These are phyloP conservation scores for Fusarium dlaminii DNA, from an alignment of 2,329 filamentous ascomycete species.

Conservation along the genomic window DNA sequence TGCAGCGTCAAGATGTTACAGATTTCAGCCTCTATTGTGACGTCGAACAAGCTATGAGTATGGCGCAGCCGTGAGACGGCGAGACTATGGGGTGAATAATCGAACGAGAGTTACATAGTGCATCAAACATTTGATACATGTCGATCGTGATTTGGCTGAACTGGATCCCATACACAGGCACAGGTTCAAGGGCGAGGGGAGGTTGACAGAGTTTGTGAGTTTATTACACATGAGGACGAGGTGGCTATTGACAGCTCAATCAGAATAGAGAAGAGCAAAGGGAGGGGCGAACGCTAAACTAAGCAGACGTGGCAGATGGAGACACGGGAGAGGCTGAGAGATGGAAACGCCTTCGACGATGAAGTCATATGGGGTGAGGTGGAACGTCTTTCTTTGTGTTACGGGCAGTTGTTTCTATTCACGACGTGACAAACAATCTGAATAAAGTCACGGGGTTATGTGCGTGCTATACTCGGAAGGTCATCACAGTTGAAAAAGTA, in stretches of 20 bases:
- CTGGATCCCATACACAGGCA: neutral
- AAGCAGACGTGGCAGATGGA: constrained; percentile 24
- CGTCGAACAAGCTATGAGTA: neutral
- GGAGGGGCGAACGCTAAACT: constrained; percentile 3
- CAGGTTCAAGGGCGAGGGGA: neutral
- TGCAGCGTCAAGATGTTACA: neutral
- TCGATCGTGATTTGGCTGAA: constrained; percentile 4
- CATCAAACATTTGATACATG: neutral
- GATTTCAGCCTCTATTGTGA: constrained; percentile 1
- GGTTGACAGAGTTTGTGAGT: constrained; percentile 5
- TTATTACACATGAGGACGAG: constrained; percentile 16
- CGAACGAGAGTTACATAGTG: neutral
- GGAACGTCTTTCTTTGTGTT: constrained; percentile 14
- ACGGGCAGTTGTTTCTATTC: neutral
- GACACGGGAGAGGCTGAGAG: constrained; percentile 28
- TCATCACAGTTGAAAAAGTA: constrained; percentile 2
- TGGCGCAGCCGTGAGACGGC: neutral
- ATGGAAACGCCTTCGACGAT: constrained; percentile 10
- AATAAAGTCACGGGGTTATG: neutral
- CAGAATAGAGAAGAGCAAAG: neutral
- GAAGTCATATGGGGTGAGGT: constrained; percentile 27
- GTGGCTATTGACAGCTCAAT: constrained; percentile 14
- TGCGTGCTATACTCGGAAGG: neutral
- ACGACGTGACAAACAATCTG: neutral
- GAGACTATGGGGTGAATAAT: constrained; percentile 2